These are phyloP conservation scores for Pythium volutum DNA, from an alignment of 352 stramenopile species.

Conservation along the genomic window DNA sequence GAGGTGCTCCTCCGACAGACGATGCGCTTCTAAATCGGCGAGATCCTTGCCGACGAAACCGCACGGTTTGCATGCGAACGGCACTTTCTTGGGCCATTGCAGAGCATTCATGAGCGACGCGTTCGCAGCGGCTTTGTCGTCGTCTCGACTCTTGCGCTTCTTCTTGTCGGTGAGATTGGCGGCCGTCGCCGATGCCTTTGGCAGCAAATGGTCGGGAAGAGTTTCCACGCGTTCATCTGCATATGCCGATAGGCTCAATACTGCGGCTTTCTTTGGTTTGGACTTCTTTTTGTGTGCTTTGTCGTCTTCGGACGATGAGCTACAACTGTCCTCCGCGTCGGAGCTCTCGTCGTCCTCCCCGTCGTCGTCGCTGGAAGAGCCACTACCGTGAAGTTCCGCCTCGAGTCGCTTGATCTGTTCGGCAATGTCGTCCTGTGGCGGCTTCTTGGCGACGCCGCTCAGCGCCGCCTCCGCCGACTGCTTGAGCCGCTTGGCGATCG, in stretches of 20 bases:
- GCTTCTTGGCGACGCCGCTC: slow-evolving; percentile 22
- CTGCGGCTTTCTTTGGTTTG: slow-evolving; percentile 8
- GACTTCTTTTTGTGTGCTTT: slow-evolving; percentile 4
- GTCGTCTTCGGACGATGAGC: slow-evolving; percentile 1
- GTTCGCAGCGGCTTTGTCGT: slow-evolving; percentile 24
- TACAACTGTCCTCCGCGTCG: slow-evolving; percentile 24
- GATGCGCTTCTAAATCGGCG: slow-evolving; percentile 59
- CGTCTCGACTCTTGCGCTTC: slow-evolving; percentile 32
- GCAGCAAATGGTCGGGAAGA: slow-evolving; percentile 56
- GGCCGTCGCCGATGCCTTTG: slow-evolving; percentile 27
- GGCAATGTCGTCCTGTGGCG: slow-evolving; percentile 53
- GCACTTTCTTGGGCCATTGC: slow-evolving; percentile 67
- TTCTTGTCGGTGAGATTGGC: slow-evolving; percentile 33
- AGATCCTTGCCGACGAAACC: slow-evolving; percentile 73
- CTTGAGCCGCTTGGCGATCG: slow-evolving; percentile 80
- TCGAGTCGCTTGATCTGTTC: slow-evolving; percentile 70
- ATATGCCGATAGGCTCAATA: slow-evolving; percentile 71
- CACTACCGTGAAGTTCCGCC: slow-evolving; percentile 46
- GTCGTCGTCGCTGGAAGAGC: slow-evolving; percentile 24
- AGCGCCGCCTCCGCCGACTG: slow-evolving; percentile 70
- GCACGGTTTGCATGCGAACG: slow-evolving; percentile 81
- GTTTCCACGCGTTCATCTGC: slow-evolving; percentile 59
- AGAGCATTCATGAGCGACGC: slow-evolving; percentile 41
- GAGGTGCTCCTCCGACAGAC: slow-evolving; percentile 44
- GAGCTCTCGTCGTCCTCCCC: slow-evolving; percentile 17